Conservation (phyloP, 148 eudicot genomes). For the Mesembryanthemum crystallinum region DNA sequence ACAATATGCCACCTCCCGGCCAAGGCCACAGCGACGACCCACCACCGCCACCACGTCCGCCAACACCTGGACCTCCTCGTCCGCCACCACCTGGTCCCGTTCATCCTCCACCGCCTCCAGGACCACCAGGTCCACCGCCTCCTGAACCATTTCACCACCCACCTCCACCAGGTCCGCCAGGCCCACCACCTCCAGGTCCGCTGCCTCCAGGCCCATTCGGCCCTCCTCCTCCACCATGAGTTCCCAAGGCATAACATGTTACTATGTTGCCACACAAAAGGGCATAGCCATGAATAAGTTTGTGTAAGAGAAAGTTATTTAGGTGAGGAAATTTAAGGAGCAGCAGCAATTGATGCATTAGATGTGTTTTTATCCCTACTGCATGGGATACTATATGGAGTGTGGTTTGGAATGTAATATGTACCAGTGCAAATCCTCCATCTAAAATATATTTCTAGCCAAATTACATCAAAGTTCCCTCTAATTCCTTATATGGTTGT, state of each 20-base stretch:
- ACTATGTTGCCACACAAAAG: too few species aligned
- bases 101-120: conserved; percentile 16
- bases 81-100: background rate
- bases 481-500: too few species aligned
- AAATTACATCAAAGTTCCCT: too few species aligned
- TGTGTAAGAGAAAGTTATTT: too few species aligned
- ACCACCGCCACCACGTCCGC: background rate
- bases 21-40: conserved; percentile 10
- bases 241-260: conserved; percentile 4
- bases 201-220: conserved; percentile 23
- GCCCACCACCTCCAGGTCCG: background rate
- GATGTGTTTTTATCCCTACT: too few species aligned
- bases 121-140: conserved; percentile 17
- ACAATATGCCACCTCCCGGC: conserved; percentile 18
- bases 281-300: too few species aligned
- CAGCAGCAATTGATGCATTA: too few species aligned
- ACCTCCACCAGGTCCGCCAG: background rate
- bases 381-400: too few species aligned
- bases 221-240: conserved; percentile 3
- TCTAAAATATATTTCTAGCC: too few species aligned
- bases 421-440: too few species aligned
- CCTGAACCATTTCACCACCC: conserved; percentile 13
- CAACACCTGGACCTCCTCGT: conserved; percentile 9
- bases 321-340: too few species aligned
- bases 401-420: too few species aligned